A percentile compares a stretch with the other conserved stretches of the same genome.
Evolutionary conservation across 2,329 filamentous ascomycete species (phyloP).

Genomic region (Ophiostoma montium): DNA sequence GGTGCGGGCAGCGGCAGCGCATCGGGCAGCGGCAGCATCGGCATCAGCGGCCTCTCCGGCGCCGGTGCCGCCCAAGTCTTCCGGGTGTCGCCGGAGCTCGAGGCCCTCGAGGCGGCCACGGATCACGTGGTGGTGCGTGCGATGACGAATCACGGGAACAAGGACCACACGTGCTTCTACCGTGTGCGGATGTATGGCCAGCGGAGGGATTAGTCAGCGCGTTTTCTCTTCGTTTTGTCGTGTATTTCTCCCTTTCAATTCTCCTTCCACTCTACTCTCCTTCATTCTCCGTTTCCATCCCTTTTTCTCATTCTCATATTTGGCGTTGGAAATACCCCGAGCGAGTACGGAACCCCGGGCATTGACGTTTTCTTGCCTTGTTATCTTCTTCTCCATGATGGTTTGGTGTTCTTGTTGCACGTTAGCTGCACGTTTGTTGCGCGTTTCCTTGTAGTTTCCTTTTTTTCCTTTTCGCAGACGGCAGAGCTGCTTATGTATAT

Average conservation of each 20-base stretch:
- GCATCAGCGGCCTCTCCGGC: not conserved
- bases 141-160: conserved; percentile 42
- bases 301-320: not conserved
- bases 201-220: not conserved
- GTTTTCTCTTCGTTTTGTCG: not conserved
- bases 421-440: not conserved
- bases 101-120: conserved; percentile 32
- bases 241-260: not conserved
- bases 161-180: conserved; percentile 52
- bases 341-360: not conserved
- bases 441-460: not conserved
- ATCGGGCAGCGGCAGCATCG: not conserved
- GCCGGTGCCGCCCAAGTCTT: conserved; percentile 34
- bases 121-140: conserved; percentile 40
- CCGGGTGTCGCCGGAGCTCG: conserved; percentile 34
- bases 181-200: conserved; percentile 44
- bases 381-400: not conserved
- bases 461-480: not conserved
- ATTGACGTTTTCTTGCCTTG: not conserved
- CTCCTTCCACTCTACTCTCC: not conserved
- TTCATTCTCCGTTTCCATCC: not conserved
- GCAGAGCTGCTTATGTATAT: not conserved
- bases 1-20: conserved; percentile 24
- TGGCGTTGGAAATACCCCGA: conserved; percentile 2
- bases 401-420: not conserved